Evolutionary conservation across 2,329 filamentous ascomycete genomes (phyloP).

Genomic region (Claviceps spartinae): DNA sequence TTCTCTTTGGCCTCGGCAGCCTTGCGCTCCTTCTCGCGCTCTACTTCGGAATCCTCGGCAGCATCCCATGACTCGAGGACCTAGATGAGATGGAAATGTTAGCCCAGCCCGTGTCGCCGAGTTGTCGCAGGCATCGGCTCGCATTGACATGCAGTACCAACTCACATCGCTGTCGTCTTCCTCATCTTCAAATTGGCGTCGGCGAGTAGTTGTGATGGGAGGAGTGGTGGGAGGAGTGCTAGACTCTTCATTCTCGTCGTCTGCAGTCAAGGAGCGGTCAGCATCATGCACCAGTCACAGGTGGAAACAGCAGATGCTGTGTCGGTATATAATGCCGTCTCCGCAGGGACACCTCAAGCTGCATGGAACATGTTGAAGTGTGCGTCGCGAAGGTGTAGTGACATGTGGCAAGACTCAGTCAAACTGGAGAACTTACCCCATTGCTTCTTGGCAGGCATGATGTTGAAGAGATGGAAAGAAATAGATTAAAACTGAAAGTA

Average conservation of each 20-base stretch:
- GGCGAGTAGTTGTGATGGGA: slow-evolving; percentile 25
- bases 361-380: neutral
- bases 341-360: slow-evolving; percentile 2
- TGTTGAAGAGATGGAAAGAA: too few relatives aligned
- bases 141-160: slow-evolving; percentile 2
- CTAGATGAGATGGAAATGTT: slow-evolving; percentile 26
- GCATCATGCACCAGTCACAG: slow-evolving; percentile 7
- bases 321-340: slow-evolving; percentile 2
- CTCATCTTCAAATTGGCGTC: slow-evolving; percentile 74
- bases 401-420: slow-evolving; percentile 5
- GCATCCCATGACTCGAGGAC: slow-evolving; percentile 96
- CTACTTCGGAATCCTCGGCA: slow-evolving; percentile 89
- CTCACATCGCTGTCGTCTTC: slow-evolving; percentile 71
- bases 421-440: slow-evolving; percentile 24
- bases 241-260: slow-evolving; percentile 27
- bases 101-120: neutral
- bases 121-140: too few relatives aligned
- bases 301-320: neutral
- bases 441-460: slow-evolving; percentile 28
- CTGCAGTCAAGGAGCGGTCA: slow-evolving; percentile 15
- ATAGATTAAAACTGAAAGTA: neutral
- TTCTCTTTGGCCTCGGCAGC: slow-evolving; percentile 77
- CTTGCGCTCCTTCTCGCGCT: slow-evolving; percentile 89
- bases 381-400: slow-evolving; percentile 1
- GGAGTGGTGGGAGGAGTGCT: slow-evolving; percentile 24